phyloP scores from a whole-genome alignment of 1,284 basidiomycete genomes.

The Cryptococcus neoformans region DNA sequence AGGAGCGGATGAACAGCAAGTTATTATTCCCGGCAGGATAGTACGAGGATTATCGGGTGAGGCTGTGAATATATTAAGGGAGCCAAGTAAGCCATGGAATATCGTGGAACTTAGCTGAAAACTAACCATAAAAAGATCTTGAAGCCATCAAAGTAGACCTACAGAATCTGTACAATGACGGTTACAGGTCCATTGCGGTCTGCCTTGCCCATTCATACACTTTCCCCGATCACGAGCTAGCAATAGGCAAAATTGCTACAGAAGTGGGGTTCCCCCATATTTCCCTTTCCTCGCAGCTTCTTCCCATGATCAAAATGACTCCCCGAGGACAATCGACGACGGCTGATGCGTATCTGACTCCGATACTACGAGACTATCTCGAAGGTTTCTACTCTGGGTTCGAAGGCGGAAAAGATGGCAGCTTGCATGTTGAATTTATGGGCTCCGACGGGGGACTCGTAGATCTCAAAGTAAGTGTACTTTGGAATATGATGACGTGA shows the following conservation, averaged over 20 bases:
- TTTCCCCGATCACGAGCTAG: conserved; percentile 58
- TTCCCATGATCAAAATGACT: conserved; percentile 90
- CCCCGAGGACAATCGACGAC: conserved; percentile 85
- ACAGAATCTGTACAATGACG: conserved; percentile 17
- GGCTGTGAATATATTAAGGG: conserved; percentile 78
- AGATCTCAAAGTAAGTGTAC: conserved; percentile 53
- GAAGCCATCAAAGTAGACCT: conserved; percentile 16
- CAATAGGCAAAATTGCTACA: conserved; percentile 69
- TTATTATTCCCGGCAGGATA: conserved; percentile 50
- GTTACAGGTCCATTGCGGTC: conserved; percentile 24
- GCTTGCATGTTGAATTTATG: conserved; percentile 63
- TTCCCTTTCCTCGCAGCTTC: conserved; percentile 65
- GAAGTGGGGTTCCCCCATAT: conserved; percentile 81
- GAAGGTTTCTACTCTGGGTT: conserved; percentile 90
- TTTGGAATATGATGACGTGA: background rate
- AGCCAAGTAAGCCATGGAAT: conserved; percentile 57
- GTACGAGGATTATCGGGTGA: conserved; percentile 85
- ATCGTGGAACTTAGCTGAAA: background rate
- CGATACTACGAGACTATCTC: conserved; percentile 80
- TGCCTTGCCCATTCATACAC: conserved; percentile 42
- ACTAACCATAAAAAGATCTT: conserved; percentile 2
- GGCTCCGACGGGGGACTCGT: conserved; percentile 73
- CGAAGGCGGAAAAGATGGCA: conserved; percentile 53
- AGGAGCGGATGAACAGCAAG: conserved; percentile 44
- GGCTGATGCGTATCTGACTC: conserved; percentile 95